Percentiles rank a stretch among this genome's conserved stretches.
Evolutionary conservation across 495 filamentous ascomycete genomes (phyloP).

Genomic region (Aspergillus incahuasiensis): DNA sequence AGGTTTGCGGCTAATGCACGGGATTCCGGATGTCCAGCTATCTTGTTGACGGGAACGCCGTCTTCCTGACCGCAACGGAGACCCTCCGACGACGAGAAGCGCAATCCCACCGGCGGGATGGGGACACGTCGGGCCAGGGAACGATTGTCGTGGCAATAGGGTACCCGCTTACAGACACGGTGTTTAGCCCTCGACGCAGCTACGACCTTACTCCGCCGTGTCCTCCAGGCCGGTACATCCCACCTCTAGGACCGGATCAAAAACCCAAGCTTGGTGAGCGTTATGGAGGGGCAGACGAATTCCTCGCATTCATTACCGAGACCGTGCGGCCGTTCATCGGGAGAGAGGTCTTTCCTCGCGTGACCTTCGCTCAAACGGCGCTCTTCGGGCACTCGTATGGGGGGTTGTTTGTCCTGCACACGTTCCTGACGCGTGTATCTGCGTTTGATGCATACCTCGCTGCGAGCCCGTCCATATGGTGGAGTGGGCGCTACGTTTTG

Average conservation of each 20-base stretch:
- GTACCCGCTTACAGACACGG: conserved; percentile 17
- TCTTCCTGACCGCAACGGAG: conserved; percentile 21
- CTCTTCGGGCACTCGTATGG: conserved; percentile 25
- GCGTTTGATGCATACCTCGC: conserved; percentile 22
- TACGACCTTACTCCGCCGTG: conserved; percentile 22
- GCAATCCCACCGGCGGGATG: too few species aligned
- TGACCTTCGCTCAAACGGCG: conserved; percentile 12
- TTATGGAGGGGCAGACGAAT: conserved; percentile 19
- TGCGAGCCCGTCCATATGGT: conserved; percentile 27
- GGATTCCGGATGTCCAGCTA: conserved; percentile 16
- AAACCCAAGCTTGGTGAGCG: neutral
- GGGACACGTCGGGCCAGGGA: neutral
- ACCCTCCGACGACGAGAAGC: conserved; percentile 14
- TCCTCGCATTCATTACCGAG: conserved; percentile 17
- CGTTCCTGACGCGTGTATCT: conserved; percentile 14
- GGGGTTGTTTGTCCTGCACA: conserved; percentile 19
- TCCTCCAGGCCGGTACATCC: conserved; percentile 7
- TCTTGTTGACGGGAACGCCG: conserved; percentile 23
- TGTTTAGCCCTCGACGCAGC: conserved; percentile 19
- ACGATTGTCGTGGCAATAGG: conserved; percentile 21
- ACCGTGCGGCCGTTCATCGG: conserved; percentile 12
- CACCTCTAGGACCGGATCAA: conserved; percentile 14
- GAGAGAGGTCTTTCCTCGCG: conserved; percentile 13
- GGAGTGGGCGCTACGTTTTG: conserved; percentile 19
- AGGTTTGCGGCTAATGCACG: too few species aligned